Conservation (phyloP, 1,139 yeast genomes). For the Pichia cactophila region DNA sequence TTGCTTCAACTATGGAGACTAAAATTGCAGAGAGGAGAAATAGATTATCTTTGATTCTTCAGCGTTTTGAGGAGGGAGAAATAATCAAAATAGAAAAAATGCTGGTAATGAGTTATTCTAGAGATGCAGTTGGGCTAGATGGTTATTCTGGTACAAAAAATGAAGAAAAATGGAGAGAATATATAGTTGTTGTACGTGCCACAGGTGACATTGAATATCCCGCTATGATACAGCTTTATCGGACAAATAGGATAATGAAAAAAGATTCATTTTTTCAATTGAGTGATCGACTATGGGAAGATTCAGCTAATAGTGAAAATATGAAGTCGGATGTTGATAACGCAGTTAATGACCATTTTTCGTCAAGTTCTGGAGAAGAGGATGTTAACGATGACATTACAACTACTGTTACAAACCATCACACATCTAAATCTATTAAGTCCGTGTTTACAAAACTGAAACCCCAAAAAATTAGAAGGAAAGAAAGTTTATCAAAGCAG, state of each 20-base stretch:
- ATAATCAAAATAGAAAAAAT: constrained; percentile 57
- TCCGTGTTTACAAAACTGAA: not conserved
- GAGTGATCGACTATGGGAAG: not conserved
- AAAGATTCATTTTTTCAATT: constrained; percentile 8
- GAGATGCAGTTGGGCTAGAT: not conserved
- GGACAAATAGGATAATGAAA: constrained; percentile 35
- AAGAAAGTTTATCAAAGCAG: not conserved
- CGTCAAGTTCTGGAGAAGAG: no score
- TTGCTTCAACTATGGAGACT: constrained; percentile 13
- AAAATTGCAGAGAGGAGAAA: constrained; percentile 13
- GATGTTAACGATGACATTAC: no score
- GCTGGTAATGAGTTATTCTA: constrained; percentile 34
- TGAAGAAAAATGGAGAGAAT: constrained; percentile 70
- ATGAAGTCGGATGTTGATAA: not conserved
- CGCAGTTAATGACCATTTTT: no score
- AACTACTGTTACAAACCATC: no score
- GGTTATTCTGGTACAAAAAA: not conserved
- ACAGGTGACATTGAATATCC: constrained; percentile 44
- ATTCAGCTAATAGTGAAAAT: not conserved
- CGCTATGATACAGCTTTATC: constrained; percentile 54
- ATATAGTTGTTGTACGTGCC: constrained; percentile 55
- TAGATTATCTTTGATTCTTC: constrained; percentile 12
- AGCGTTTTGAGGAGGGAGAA: constrained; percentile 43
- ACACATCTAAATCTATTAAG: not conserved
- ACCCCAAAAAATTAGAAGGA: not conserved